Conservation (phyloP, 495 filamentous ascomycete species). For the Lasiosphaeriaceae sp. region DNA sequence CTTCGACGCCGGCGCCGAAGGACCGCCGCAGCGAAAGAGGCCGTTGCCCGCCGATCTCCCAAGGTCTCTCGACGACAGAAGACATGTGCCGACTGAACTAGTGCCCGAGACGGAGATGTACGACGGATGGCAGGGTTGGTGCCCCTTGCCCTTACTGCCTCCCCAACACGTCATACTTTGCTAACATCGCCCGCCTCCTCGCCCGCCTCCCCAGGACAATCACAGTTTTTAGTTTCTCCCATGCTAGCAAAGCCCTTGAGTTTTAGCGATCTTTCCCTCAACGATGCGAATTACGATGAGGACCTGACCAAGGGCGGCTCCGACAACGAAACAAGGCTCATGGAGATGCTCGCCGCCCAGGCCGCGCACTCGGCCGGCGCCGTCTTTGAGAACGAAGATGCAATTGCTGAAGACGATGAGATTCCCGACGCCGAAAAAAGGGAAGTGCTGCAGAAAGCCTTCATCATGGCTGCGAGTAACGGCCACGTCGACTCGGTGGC, state of each 20-base stretch:
- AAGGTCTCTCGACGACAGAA: constrained; percentile 83
- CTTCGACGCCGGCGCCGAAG: constrained; percentile 30
- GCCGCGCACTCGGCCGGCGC: constrained; percentile 75
- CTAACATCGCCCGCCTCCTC: constrained; percentile 14
- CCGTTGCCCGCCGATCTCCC: constrained; percentile 82
- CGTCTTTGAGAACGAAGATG: constrained; percentile 72
- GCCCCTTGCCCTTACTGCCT: constrained; percentile 6
- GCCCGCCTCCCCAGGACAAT: constrained; percentile 63
- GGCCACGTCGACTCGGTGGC: constrained; percentile 80
- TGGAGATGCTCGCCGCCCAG: constrained; percentile 95
- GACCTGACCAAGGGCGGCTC: constrained; percentile 56
- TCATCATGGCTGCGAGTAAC: constrained; percentile 97
- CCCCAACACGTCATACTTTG: constrained; percentile 15
- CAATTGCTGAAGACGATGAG: constrained; percentile 67
- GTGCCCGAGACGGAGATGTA: constrained; percentile 91
- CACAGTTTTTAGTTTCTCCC: constrained; percentile 85
- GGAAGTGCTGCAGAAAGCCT: constrained; percentile 73
- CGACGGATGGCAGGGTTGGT: constrained; percentile 95
- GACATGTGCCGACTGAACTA: constrained; percentile 49
- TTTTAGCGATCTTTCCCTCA: constrained; percentile 76
- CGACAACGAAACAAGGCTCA: constrained; percentile 80
- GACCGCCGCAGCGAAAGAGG: constrained; percentile 31
- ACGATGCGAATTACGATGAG: constrained; percentile 68
- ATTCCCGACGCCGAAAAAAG: constrained; percentile 74
- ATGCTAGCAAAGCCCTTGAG: constrained; percentile 75